Percentiles rank a stretch among this genome's conserved stretches.
Conservation (phyloP, 768 basidiomycete genomes). For the Favolaschia claudopus region DNA sequence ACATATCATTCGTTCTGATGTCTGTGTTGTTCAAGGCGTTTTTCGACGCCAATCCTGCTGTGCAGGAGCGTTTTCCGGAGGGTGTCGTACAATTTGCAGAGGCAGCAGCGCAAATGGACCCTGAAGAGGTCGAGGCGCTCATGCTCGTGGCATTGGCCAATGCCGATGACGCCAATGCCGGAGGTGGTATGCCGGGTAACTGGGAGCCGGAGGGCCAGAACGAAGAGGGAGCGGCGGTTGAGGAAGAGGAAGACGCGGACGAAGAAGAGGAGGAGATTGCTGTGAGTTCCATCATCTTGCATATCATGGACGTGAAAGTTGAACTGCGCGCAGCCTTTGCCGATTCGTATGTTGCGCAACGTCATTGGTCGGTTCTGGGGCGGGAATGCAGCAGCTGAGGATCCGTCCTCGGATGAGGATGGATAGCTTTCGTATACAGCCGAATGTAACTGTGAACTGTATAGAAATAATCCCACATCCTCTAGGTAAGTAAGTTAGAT, state of each 20-base stretch:
- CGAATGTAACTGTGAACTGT: too few relatives aligned
- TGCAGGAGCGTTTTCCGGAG: conserved; percentile 67
- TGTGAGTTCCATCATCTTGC: conserved; percentile 43
- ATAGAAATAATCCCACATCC: too few relatives aligned
- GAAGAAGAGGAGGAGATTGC: conserved; percentile 57
- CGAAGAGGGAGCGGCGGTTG: conserved; percentile 51
- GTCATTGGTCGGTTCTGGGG: conserved; percentile 70
- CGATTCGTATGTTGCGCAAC: conserved; percentile 63
- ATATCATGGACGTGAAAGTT: conserved; percentile 37
- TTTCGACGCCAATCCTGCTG: conserved; percentile 61
- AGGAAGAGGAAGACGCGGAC: conserved; percentile 53
- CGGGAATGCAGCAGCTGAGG: conserved; percentile 38
- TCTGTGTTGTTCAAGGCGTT: conserved; percentile 44
- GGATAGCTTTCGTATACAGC: too few relatives aligned
- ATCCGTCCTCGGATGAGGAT: conserved; percentile 52
- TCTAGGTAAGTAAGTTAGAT: too few relatives aligned
- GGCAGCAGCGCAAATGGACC: conserved; percentile 58
- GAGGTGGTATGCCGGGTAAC: conserved; percentile 54
- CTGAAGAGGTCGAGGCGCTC: conserved; percentile 70
- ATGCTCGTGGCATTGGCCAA: conserved; percentile 57
- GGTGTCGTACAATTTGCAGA: conserved; percentile 72
- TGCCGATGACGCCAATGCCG: conserved; percentile 42
- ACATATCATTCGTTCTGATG: background rate
- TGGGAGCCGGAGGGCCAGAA: conserved; percentile 36
- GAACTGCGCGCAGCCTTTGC: conserved; percentile 55